Conservation (phyloP, 2,329 filamentous ascomycete genomes). For the Calonectria montana region DNA sequence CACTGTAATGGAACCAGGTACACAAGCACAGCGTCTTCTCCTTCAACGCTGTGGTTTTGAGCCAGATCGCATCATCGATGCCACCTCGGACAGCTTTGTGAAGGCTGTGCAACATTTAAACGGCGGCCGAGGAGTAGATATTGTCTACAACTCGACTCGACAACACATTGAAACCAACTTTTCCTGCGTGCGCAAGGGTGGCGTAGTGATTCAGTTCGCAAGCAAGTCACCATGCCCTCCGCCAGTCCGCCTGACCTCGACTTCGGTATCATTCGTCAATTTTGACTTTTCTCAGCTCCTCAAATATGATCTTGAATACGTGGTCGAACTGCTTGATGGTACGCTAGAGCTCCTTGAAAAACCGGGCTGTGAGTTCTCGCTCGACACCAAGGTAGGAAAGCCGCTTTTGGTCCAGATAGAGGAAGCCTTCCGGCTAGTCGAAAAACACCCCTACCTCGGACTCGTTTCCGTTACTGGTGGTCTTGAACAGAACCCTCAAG, state of each 20-base stretch:
- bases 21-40: constrained; percentile 49
- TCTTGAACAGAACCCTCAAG: constrained; percentile 18
- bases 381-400: constrained; percentile 19
- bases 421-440: constrained; percentile 42
- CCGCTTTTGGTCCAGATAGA: constrained; percentile 35
- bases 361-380: neutral
- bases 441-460: constrained; percentile 42
- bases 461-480: constrained; percentile 31
- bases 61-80: constrained; percentile 52
- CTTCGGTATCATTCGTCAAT: constrained; percentile 44
- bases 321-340: constrained; percentile 43
- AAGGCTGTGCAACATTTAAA: constrained; percentile 48
- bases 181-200: constrained; percentile 50
- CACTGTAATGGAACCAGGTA: constrained; percentile 49
- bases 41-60: constrained; percentile 51
- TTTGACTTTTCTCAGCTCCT: constrained; percentile 50
- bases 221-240: constrained; percentile 35
- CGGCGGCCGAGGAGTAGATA: constrained; percentile 49
- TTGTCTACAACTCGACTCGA: constrained; percentile 60
- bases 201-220: constrained; percentile 47
- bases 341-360: constrained; percentile 13
- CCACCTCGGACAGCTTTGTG: constrained; percentile 49
- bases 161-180: constrained; percentile 46
- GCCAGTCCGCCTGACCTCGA: constrained; percentile 19
- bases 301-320: constrained; percentile 46